Evolutionary conservation across 1,139 yeast genomes (phyloP), one percentile per base, ranked within the genome.

Genomic region (Pichia sp.): DNA sequence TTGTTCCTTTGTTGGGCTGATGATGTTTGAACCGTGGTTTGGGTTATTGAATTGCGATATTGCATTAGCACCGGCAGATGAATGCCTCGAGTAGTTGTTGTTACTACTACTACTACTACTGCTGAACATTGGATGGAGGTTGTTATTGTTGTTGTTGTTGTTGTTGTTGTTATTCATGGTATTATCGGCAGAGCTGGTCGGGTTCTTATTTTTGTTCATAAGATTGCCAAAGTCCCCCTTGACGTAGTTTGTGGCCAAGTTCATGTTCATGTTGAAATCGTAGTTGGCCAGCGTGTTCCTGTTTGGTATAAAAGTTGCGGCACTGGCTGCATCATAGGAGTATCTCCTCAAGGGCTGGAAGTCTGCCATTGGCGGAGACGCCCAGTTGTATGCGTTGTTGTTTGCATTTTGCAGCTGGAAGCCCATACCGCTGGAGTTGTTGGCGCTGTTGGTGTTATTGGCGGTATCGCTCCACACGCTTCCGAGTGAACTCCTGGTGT

Each of bases 361-460:
- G 42, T 63, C 67, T 7, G 64, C 60, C 29, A 56, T 34, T 9
- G 66, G 65, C 6, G 64, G 62, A 6, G 66, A 63, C n/a, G 52
- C 56, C 63, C 65, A 64, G 34, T 53, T 55, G 40, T 38, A 43
- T 48, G 33, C 24, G 56, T 46, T 46, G 17, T 33, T 46, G 27
- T 45, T 45, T 14, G 48, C 17, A 6, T 16, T 30, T 16, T 36
- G 40, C 16, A 36, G 40, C 40, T 36, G 40, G 40, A 36, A 36
- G 6, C 40, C 40, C 40, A 36, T 12, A 36, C 40, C n/a, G 16
- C 40, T 14, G 14, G 16, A 14, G 27, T 30, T 46, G 8, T 29
- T 33, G n/a, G 36, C 29, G 27, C 27, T 31, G 29, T 17, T 29
- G 20, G 47, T 17, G 9, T 33, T 27, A 6, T 10, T 27, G 10